phyloP scores from a whole-genome alignment of 2,329 filamentous ascomycete species.

The Grosmannia clavigera region DNA sequence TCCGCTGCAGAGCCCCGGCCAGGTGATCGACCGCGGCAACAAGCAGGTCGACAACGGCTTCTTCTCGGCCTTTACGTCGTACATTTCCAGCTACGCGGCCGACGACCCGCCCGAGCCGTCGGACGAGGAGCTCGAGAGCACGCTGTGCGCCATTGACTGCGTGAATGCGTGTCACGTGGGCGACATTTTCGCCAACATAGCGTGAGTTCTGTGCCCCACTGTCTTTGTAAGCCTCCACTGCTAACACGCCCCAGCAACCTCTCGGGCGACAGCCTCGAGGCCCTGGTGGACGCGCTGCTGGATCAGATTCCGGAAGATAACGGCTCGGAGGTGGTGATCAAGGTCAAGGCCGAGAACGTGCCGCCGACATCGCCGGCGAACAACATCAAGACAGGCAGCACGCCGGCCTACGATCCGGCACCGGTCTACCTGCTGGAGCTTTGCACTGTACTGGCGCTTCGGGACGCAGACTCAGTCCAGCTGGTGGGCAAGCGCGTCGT shows the following conservation, averaged over 20 bases:
- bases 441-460: slow-evolving; percentile 67
- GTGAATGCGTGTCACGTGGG: slow-evolving; percentile 80
- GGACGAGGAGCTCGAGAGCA: slow-evolving; percentile 93
- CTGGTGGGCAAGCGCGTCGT: slow-evolving; percentile 68
- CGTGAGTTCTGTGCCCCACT: slow-evolving; percentile 28
- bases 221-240: too few species aligned
- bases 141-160: slow-evolving; percentile 86
- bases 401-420: slow-evolving; percentile 67
- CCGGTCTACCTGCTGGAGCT: slow-evolving; percentile 87
- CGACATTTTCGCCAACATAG: slow-evolving; percentile 71
- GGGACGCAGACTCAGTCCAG: slow-evolving; percentile 60
- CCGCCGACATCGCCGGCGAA: slow-evolving; percentile 41
- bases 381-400: slow-evolving; percentile 42
- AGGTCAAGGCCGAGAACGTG: slow-evolving; percentile 75
- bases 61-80: slow-evolving; percentile 89
- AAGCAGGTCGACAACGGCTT: slow-evolving; percentile 71
- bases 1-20: slow-evolving; percentile 79
- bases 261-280: slow-evolving; percentile 22
- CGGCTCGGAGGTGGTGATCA: slow-evolving; percentile 65
- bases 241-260: slow-evolving; percentile 21
- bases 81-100: slow-evolving; percentile 96
- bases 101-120: slow-evolving; percentile 96
- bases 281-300: slow-evolving; percentile 60
- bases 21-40: slow-evolving; percentile 79
- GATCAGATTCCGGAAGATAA: slow-evolving; percentile 77